phyloP scores from a whole-genome alignment of 805 yeast species.

The Yamadazyma philogaea region DNA sequence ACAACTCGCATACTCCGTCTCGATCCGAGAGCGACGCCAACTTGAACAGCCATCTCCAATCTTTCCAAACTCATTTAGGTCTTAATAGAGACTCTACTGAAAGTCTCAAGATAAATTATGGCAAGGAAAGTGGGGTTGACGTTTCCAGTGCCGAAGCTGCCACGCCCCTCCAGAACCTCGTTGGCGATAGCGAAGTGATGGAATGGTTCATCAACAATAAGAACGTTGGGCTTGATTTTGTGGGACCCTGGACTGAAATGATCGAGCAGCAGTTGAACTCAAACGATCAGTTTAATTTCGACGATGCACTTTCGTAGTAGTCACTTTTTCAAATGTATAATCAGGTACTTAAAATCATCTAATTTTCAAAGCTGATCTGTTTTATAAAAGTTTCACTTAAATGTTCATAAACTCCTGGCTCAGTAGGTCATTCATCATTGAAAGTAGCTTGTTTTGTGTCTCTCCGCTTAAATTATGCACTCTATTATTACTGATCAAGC shows the following conservation, averaged over 20 bases:
- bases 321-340: no score
- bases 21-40: not conserved
- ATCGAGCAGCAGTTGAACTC: slow-evolving; percentile 59
- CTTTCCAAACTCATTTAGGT: not conserved
- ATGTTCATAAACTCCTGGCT: slow-evolving; percentile 22
- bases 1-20: not conserved
- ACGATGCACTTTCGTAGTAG: slow-evolving; percentile 14
- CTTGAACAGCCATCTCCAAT: slow-evolving; percentile 6
- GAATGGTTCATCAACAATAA: slow-evolving; percentile 42
- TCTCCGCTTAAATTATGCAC: slow-evolving; percentile 13
- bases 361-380: no score
- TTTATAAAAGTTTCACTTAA: not conserved
- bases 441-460: slow-evolving; percentile 15
- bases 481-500: slow-evolving; percentile 13
- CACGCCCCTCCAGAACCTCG: slow-evolving; percentile 20
- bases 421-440: slow-evolving; percentile 25
- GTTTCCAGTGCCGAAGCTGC: slow-evolving; percentile 6
- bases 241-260: slow-evolving; percentile 80
- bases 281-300: slow-evolving; percentile 32
- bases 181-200: slow-evolving; percentile 42
- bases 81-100: slow-evolving; percentile 4
- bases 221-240: slow-evolving; percentile 42
- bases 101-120: not conserved
- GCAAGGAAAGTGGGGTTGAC: not conserved
- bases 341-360: no score